Evolutionary conservation across 2,329 filamentous ascomycete species (phyloP).

Genomic region (Fusarium domesticum): DNA sequence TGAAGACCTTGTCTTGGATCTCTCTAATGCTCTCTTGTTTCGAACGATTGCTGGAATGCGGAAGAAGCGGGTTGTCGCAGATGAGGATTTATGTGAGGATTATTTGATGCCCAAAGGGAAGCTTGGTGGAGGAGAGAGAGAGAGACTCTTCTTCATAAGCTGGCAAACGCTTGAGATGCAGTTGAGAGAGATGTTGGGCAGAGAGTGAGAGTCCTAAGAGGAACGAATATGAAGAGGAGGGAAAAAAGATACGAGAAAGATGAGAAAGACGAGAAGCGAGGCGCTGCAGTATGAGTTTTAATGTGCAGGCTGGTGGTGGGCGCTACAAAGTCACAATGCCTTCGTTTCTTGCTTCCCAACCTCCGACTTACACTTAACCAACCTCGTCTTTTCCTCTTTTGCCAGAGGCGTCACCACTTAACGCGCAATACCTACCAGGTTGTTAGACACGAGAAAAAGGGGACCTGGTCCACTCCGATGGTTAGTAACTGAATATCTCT

Average conservation of each 20-base stretch:
- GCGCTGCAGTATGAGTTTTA: constrained; percentile 35
- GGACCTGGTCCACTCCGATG: constrained; percentile 20
- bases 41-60: constrained; percentile 13
- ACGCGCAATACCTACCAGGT: constrained; percentile 10
- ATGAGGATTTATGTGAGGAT: neutral
- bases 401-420: constrained; percentile 16
- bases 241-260: constrained; percentile 10
- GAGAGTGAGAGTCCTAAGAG: constrained; percentile 1
- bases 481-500: no score
- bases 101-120: constrained; percentile 1
- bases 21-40: neutral
- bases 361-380: constrained; percentile 36
- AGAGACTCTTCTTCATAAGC: neutral
- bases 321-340: constrained; percentile 17
- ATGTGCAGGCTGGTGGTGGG: constrained; percentile 27
- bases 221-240: constrained; percentile 8
- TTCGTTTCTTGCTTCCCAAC: constrained; percentile 32
- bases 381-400: constrained; percentile 29
- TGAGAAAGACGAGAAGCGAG: constrained; percentile 20
- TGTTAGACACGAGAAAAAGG: constrained; percentile 13
- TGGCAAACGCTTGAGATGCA: neutral
- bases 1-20: no score
- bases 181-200: constrained; percentile 3
- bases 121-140: neutral
- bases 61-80: constrained; percentile 11